Evolutionary conservation across 208 protist genomes (phyloP), one percentile per base, ranked within the genome.

Genomic region (Spongospora subterranea): DNA sequence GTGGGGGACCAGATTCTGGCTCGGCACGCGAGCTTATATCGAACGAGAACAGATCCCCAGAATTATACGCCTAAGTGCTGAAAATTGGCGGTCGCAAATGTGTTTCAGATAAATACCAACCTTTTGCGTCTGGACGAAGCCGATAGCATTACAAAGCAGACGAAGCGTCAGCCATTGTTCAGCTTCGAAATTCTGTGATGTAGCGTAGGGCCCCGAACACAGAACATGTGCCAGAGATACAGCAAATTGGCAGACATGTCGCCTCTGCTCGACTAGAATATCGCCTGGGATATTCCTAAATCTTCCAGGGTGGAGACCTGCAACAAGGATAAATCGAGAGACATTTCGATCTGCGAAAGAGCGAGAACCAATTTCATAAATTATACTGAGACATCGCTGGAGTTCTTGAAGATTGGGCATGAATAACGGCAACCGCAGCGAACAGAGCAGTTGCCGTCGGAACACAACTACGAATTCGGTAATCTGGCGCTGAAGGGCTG

Each of bases 391-490:
- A 13, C 35, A 82, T 35, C 71, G 71, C n/a, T 82, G 71, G 17
- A 82, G 17, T 82, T 82, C n/a, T 43, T 39, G 35, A 35, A 82
- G 71, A n/a, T 82, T 82, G n/a, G 6, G 17, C 17, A 43, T 43
- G 35, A 39, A 40, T 13, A 82, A 43, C 35, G 71, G 71, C 17
- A 35, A 45, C 71, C n/a, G 11, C 13, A 82, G n/a, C 6, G 6
- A 20, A 35, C n/a, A 35, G 6, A 39, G 71, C 6, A 82, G 71
- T n/a, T 35, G n/a, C 6, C n/a, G 6, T 17, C 71, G 71, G 40
- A 82, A 82, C 17, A 82, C 71, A 82, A 82, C 71, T 20, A n/a
- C 71, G 40, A 82, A 82, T n/a, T 82, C 71, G n/a, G 35, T n/a
- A 43, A 82, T 43, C 13, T 82, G 71, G 6, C 71, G 71, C 6